Evolutionary conservation across 2,329 filamentous ascomycete species (phyloP), one percentile per base, ranked within the genome.

Genomic region (Tolypocladium capitatum): DNA sequence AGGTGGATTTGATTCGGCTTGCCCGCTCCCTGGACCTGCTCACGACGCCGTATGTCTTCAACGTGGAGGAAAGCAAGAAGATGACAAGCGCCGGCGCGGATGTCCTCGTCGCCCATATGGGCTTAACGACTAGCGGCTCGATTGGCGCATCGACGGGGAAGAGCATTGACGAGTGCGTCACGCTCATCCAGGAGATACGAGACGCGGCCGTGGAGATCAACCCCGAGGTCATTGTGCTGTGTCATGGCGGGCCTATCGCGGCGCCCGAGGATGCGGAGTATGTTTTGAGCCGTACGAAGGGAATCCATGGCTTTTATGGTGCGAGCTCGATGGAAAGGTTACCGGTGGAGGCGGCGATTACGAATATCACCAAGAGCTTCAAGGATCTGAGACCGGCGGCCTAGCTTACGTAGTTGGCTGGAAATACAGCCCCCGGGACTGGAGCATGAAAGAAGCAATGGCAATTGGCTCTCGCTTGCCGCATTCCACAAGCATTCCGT

Each of bases 21-120:
- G 83, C 83, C 2, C 73, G 71, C 41, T 64, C 71, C 38, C 63
- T 82, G 63, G 80, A 73, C 28, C 63, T 86, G 18, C 62, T 86
- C 16, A 86, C 83, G 0, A 81, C 81, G 7, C 82, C 83, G 0
- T 86, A 86, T 54, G 81, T 83, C 1, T 86, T 86, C 64, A 77
- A 72, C 44, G 68, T 72, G 1, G 73, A 78, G 0, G 78, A 86
- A 57, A 79, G 74, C 18, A 67, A 68, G 45, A 69, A 69, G 48
- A 86, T 86, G 83, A 69, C 78, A 0, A 56, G 66, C 7, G 82
- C 78, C 0, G 82, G 82, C 0, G 81, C 82, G 0, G 83, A 86
- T 59, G 68, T 84, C 4, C 60, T 85, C 2, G 81, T 85, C 14
- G 80, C 80, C 14, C 81, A 85, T 58, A 81, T 84, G 72, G 82